These are phyloP conservation scores for Pythium folliculosum DNA, from an alignment of 352 stramenopile genomes.

Conservation along the genomic window DNA sequence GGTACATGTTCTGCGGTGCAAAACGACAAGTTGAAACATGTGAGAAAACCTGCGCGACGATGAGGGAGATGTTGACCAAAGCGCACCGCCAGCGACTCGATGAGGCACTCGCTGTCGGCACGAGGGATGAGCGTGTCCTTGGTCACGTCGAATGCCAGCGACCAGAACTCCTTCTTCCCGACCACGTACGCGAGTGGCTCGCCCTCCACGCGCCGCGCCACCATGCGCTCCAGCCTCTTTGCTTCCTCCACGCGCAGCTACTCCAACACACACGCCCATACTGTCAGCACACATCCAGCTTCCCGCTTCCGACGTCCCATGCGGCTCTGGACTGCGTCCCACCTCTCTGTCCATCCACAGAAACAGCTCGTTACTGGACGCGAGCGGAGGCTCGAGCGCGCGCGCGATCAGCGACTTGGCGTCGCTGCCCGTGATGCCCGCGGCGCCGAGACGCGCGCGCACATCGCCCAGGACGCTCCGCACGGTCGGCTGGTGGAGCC, in stretches of 20 bases:
- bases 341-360: slow-evolving; percentile 53
- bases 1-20: slow-evolving; percentile 40
- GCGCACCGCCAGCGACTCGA: slow-evolving; percentile 66
- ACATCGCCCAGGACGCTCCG: slow-evolving; percentile 23
- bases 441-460: slow-evolving; percentile 27
- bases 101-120: slow-evolving; percentile 80
- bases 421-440: slow-evolving; percentile 29
- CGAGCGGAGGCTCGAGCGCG: slow-evolving; percentile 42
- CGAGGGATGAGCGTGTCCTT: slow-evolving; percentile 74
- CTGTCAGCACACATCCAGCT: neutral
- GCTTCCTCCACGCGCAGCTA: slow-evolving; percentile 45
- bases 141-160: slow-evolving; percentile 53
- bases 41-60: neutral
- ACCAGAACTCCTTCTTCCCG: slow-evolving; percentile 78
- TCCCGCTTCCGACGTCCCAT: too few relatives aligned
- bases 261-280: neutral
- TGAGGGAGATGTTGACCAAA: neutral
- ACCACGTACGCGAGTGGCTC: slow-evolving; percentile 77
- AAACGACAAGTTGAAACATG: neutral
- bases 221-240: slow-evolving; percentile 19
- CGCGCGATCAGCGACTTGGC: slow-evolving; percentile 61
- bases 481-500: slow-evolving; percentile 24
- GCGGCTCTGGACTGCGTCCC: neutral
- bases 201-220: slow-evolving; percentile 37
- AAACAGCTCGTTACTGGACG: slow-evolving; percentile 55